Evolutionary conservation across 257 asterid genomes (phyloP), one percentile per base, ranked within the genome.

Genomic region (Coffea canephora): DNA sequence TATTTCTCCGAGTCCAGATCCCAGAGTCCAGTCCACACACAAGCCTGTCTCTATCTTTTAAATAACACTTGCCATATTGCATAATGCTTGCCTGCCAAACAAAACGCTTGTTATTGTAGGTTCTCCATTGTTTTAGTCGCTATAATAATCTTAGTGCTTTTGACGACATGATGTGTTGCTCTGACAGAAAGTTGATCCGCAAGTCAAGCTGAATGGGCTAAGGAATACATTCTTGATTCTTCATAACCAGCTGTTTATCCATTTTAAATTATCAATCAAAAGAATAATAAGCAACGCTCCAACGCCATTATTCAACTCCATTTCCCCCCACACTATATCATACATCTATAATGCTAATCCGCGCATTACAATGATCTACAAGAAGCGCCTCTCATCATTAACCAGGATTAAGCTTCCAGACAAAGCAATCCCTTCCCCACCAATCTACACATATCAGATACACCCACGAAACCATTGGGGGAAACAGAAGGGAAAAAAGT

Each of bases 101-200:
- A 39, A 31, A 31, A 64, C 4, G 2, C 69, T 16, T 64, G 12
- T 31, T 31, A 31, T 31, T 0, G 34, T 31, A 31, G 34, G 34
- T 31, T 31, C 34, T 31, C 1, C 34, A 31, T 31, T 31, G 34
- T 27, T 27, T 27, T 27, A 27, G 27, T 27, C 27, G 27, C 27
- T 27, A 27, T 27, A 27, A 27, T 27, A 27, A 27, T 62, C 67
- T 72, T 15, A 81, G 87, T 84, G 88, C 85, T 85, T 85, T 82
- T 83, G 85, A 81, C 84, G 71, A 73, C 19, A 64, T 3, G 0
- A 15, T 15, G 46, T 64, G n/a, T 64, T 62, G 16, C 1, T 25
- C 25, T 46, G 19, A 45, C 21, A 62, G 16, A 62, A 66, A 78
- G 75, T 52, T 50, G n/a, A 21, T 78, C 69, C 15, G 12, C 12